Evolutionary conservation across 2,329 filamentous ascomycete genomes (phyloP).

Genomic region (Plectosphaerella cucumerina): DNA sequence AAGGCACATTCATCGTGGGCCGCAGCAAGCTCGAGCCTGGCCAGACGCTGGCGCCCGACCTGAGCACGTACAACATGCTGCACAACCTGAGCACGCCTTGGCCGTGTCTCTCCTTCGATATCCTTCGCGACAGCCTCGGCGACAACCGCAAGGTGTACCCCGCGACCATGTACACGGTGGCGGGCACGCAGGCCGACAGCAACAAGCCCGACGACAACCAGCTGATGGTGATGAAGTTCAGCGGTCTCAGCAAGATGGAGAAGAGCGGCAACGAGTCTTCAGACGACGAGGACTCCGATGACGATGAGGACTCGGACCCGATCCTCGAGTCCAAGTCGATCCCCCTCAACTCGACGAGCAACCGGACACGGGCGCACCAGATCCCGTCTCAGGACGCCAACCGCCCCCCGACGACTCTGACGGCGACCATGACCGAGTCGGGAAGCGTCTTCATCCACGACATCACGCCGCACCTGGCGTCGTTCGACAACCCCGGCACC

Average conservation of each 20-base stretch:
- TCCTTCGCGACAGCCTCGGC: slow-evolving; percentile 80
- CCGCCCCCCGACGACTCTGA: slow-evolving; percentile 73
- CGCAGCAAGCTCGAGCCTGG: slow-evolving; percentile 86
- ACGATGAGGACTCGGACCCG: slow-evolving; percentile 76
- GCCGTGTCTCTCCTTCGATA: slow-evolving; percentile 96
- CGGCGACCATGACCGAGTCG: slow-evolving; percentile 90
- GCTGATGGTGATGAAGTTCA: slow-evolving; percentile 94
- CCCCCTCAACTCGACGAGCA: slow-evolving; percentile 81
- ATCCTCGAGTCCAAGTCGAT: slow-evolving; percentile 92
- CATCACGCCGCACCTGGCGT: slow-evolving; percentile 80
- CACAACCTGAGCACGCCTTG: slow-evolving; percentile 91
- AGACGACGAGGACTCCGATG: slow-evolving; percentile 66
- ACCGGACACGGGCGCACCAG: slow-evolving; percentile 87
- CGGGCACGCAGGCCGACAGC: slow-evolving; percentile 86
- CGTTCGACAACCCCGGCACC: slow-evolving; percentile 86
- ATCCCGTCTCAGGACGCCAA: slow-evolving; percentile 66
- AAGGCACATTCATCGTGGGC: slow-evolving; percentile 92
- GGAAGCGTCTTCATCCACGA: slow-evolving; percentile 89
- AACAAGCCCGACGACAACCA: slow-evolving; percentile 79
- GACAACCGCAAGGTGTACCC: slow-evolving; percentile 91
- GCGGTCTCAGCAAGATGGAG: slow-evolving; percentile 84
- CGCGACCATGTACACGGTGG: slow-evolving; percentile 90
- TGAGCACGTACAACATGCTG: slow-evolving; percentile 96
- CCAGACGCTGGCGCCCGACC: slow-evolving; percentile 85
- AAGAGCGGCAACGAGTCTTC: slow-evolving; percentile 62